Evolutionary conservation across 495 filamentous ascomycete genomes (phyloP).

Genomic region (Aspergillus kassunensis): DNA sequence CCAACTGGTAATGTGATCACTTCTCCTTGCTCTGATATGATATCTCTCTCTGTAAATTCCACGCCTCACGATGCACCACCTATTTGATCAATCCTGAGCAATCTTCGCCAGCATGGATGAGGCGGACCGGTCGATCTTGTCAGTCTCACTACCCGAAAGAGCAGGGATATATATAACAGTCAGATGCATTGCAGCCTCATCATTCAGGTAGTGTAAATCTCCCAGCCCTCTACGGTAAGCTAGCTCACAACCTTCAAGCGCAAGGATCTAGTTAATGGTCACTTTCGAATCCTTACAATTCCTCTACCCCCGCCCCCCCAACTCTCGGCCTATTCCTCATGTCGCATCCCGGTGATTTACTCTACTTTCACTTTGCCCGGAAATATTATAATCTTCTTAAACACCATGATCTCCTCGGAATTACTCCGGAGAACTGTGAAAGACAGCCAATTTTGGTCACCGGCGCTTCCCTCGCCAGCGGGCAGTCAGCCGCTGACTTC

Average conservation of each 20-base stretch:
- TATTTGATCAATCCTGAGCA: neutral
- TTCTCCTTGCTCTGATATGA: neutral
- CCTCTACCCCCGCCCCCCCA: neutral
- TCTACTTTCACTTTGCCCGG: neutral
- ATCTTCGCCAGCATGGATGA: neutral
- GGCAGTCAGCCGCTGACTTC: neutral
- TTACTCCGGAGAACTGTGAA: neutral
- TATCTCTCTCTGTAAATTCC: too few relatives aligned
- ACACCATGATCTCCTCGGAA: too few relatives aligned
- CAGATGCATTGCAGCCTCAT: neutral
- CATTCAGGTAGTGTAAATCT: neutral
- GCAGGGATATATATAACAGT: neutral
- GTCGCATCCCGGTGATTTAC: slow-evolving; percentile 1
- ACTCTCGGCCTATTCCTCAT: neutral
- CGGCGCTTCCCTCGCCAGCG: slow-evolving; percentile 6
- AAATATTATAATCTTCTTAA: too few relatives aligned
- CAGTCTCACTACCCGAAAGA: neutral
- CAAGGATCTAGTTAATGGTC: neutral
- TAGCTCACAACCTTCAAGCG: neutral
- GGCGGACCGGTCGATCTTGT: neutral
- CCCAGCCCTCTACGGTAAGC: neutral
- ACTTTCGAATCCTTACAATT: neutral
- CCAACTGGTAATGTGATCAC: neutral
- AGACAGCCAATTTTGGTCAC: slow-evolving; percentile 4
- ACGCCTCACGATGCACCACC: slow-evolving; percentile 7